Conservation (phyloP, 2,329 filamentous ascomycete genomes). For the Pseudopithomyces chartarum region DNA sequence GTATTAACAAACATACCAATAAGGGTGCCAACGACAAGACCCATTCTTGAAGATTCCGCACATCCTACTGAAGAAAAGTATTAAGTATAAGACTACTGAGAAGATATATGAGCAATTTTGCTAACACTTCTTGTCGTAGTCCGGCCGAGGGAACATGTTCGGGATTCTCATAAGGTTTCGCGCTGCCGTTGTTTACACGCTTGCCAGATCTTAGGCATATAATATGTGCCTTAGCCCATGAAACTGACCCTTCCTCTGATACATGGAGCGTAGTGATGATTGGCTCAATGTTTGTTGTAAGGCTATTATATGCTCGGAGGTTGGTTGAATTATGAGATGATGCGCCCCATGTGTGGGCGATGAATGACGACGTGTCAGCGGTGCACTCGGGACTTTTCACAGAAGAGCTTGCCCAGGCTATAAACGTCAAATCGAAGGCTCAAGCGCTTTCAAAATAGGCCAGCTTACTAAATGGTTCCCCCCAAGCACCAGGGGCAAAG, state of each 20-base stretch:
- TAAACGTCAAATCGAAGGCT: background rate
- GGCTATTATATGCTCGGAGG: background rate
- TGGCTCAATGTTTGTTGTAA: background rate
- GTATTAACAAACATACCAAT: no score
- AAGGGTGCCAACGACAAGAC: no score
- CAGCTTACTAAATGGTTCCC: background rate
- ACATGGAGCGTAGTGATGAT: constrained; percentile 1
- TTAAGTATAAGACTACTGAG: no score
- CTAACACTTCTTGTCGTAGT: no score
- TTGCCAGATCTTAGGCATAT: background rate
- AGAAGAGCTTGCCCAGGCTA: background rate
- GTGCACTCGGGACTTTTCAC: background rate
- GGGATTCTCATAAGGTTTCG: background rate
- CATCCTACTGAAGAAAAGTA: no score
- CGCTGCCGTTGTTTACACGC: background rate
- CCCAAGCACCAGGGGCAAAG: background rate
- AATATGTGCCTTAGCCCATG: constrained; percentile 1
- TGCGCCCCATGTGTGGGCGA: background rate
- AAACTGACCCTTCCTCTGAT: background rate
- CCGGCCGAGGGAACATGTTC: background rate
- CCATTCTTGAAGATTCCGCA: no score
- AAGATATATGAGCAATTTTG: no score
- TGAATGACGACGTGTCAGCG: background rate
- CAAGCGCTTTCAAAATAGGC: background rate
- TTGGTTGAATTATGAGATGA: background rate